Base-by-base conservation (phyloP, 768 basidiomycete genomes). In the Gymnopilus dilepis region DNA sequence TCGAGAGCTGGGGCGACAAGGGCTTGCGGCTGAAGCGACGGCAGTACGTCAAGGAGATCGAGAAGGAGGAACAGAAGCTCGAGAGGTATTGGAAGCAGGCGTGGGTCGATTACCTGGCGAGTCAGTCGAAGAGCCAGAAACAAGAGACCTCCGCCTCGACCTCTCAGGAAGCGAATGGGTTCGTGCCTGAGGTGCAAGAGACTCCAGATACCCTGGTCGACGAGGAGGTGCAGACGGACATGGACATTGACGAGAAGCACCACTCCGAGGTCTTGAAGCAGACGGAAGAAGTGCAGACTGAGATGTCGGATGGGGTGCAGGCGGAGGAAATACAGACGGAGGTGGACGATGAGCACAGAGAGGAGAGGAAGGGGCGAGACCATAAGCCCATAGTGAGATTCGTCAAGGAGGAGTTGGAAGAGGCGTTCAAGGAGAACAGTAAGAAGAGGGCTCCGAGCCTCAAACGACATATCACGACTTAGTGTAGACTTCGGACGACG, bases 1-100 rank as follows among this genome's bases (percentile, higher is more conserved):
- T 93, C 21, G 84, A 90, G 66, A 89, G 86, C 65, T 82, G 80
- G 64, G 90, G 90, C 0, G 80, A 85, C 51, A 72, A 73, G 63
- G 74, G 71, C 0, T 82, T 94, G 6, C 74, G 91, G 48, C 74
- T 76, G 30, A 72, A 66, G 61, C 74, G 92, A 53, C 78, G 85
- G 65, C 70, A 73, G 3, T 75, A 87, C 1, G 90, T 89, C 45
- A 77, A 79, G 64, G 70, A 68, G 47, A 84, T 93, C 17, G 91
- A 92, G 75, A 65, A 67, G 51, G 90, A 89, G 73, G 80, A 87
- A 19, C 79, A 74, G 59, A 73, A 77, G 38, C 64, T 91, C 21
- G 88, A 89, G 53, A 63, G 69, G 54, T 72, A 73, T 30, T 82
- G 82, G 75, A 79, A 71, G 63, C 72, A 72, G 26, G 71, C 71